These are phyloP conservation scores for Cytidiella melzeri DNA, from an alignment of 768 basidiomycete genomes.

Conservation along the genomic window DNA sequence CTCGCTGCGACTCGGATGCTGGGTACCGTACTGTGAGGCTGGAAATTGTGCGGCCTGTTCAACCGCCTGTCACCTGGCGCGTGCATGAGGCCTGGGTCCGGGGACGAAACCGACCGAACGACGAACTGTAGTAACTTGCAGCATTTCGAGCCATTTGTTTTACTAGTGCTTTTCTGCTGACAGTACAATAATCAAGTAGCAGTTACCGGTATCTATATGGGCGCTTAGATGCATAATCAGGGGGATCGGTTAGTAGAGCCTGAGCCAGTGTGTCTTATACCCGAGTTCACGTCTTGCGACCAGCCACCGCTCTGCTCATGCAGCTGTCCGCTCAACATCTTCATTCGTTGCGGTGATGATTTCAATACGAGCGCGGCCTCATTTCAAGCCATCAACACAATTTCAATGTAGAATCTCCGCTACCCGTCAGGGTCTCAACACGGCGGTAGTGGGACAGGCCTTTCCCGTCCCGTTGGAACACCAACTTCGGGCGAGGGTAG, in stretches of 20 bases:
- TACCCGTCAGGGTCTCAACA: constrained; percentile 7
- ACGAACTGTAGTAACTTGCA: too few relatives aligned
- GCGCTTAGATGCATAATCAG: too few relatives aligned
- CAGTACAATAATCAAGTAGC: too few relatives aligned
- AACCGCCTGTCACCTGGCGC: not conserved
- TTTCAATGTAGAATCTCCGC: not conserved
- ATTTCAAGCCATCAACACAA: not conserved
- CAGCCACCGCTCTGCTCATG: too few relatives aligned
- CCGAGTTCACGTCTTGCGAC: too few relatives aligned
- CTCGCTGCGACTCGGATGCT: not conserved
- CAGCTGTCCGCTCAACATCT: too few relatives aligned
- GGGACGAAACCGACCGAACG: not conserved
- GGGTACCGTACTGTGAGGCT: not conserved
- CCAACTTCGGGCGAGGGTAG: constrained; percentile 6
- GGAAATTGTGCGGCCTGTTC: not conserved
- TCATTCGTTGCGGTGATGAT: not conserved
- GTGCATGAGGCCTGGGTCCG: not conserved
- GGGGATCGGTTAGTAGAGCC: too few relatives aligned
- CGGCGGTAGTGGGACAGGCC: constrained; percentile 11
- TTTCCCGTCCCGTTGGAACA: constrained; percentile 7
- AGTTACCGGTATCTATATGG: too few relatives aligned
- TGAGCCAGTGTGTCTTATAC: too few relatives aligned
- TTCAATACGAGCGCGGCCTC: not conserved
- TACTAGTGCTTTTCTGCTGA: too few relatives aligned
- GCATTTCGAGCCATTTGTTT: too few relatives aligned